Evolutionary conservation across 345 rosid species (phyloP).

Genomic region (Arabidopsis suecica): DNA sequence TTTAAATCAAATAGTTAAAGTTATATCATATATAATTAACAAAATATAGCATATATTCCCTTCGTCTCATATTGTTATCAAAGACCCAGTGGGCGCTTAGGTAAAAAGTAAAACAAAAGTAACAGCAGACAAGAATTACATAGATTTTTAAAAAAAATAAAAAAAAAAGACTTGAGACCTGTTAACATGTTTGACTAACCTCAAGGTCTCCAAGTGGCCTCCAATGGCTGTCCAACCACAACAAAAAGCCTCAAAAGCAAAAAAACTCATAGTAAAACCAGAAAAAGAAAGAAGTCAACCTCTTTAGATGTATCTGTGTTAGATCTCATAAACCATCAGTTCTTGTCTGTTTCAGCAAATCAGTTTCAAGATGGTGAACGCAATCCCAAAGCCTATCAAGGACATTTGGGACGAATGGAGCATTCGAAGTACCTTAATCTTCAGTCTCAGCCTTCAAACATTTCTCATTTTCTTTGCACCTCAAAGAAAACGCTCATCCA

Average conservation of each 20-base stretch:
- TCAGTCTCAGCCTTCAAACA: conserved; percentile 46
- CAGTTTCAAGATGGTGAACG: conserved; percentile 5
- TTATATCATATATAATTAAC: no score
- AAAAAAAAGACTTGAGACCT: conserved; percentile 12
- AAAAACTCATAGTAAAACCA: background rate
- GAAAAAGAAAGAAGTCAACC: background rate
- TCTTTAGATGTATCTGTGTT: conserved; percentile 19
- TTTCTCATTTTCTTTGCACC: conserved; percentile 46
- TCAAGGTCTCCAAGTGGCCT: conserved; percentile 23
- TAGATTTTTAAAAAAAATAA: no score
- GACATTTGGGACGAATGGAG: conserved; percentile 43
- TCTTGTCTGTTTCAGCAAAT: background rate
- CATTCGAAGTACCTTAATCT: conserved; percentile 37
- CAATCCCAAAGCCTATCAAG: conserved; percentile 37
- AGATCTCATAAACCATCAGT: conserved; percentile 1
- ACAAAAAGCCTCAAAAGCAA: background rate
- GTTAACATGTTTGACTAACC: conserved; percentile 30
- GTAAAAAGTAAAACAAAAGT: no score
- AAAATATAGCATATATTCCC: no score
- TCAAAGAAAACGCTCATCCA: conserved; percentile 33
- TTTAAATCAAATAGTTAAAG: no score
- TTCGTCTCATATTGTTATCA: no score
- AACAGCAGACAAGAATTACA: no score
- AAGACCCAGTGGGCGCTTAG: no score
- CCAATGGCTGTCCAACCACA: conserved; percentile 29